Base-by-base conservation (phyloP, 2,329 filamentous ascomycete species). In the Colletotrichum endophyticum region DNA sequence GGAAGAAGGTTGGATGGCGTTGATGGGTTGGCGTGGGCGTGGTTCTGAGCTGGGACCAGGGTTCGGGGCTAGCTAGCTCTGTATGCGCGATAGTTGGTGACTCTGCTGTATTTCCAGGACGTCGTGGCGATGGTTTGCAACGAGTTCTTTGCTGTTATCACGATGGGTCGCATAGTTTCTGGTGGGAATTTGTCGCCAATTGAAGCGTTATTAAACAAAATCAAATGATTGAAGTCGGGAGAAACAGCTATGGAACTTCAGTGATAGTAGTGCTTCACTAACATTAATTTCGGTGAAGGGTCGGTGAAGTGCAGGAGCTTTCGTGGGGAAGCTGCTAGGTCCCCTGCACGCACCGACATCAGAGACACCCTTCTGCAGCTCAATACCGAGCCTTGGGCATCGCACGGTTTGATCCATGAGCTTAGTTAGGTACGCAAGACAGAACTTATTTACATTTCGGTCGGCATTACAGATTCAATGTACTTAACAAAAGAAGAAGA, bases 11-110 rank as follows among this genome's bases (percentile, higher is more conserved):
- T 19, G 44, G n/a, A 36, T 13, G 32, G 44, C 4, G 44, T 30
- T 25, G 27, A 66, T 22, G 30, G 19, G 32, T 19, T 44, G 56
- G 7, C 44, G 57, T 74, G 64, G 59, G 36, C 32, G 49, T 69
- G n/a, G 61, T 66, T 49, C 19, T 13, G 70, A 61, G 70, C 57
- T 70, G 39, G 74, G 70, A 44, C 59, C 34, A 59, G 74, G 74
- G 59, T 66, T 66, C 34, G 32, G 32, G 56, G 30, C 70, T 66
- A 36, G 63, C 68, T 39, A 39, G 64, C 70, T 44, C 44, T 39
- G 30, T 32, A 28, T 12, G 12, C 13, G 28, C 49, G 63, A 27
- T 66, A 66, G 39, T 49, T 4, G 44, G 3, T 19, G 44, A 49
- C 44, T 11, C 13, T 49, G 11, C 11, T 49, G 6, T n/a, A n/a